phyloP scores from a whole-genome alignment of 2,329 filamentous ascomycete genomes.

The Emericellopsis atlantica region DNA sequence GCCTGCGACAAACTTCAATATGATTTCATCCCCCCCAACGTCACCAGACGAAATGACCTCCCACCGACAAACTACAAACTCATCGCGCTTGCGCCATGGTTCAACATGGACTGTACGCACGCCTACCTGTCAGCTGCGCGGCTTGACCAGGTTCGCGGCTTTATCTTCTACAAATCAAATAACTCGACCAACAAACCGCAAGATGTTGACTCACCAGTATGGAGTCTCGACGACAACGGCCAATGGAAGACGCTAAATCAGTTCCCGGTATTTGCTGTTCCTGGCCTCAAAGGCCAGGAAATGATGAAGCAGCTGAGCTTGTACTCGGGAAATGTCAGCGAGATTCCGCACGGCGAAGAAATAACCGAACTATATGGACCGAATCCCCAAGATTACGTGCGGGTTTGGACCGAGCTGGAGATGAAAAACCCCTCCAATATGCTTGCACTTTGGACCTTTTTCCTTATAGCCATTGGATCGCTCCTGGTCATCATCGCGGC shows the following conservation, averaged over 20 bases:
- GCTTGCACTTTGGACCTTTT: constrained; percentile 72
- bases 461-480: constrained; percentile 57
- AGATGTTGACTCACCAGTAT: constrained; percentile 46
- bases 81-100: constrained; percentile 80
- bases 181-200: constrained; percentile 51
- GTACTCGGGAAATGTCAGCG: constrained; percentile 66
- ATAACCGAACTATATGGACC: constrained; percentile 42
- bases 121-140: constrained; percentile 56
- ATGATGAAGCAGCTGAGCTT: constrained; percentile 60
- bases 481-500: constrained; percentile 53
- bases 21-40: constrained; percentile 60
- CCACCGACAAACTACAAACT: constrained; percentile 57
- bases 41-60: constrained; percentile 59
- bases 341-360: constrained; percentile 43
- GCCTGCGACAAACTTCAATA: constrained; percentile 51
- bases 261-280: constrained; percentile 76
- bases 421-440: constrained; percentile 35
- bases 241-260: constrained; percentile 60
- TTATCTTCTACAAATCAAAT: constrained; percentile 51
- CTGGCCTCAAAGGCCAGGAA: constrained; percentile 49
- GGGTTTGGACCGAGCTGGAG: constrained; percentile 44
- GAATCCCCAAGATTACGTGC: constrained; percentile 44
- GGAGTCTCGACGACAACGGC: constrained; percentile 58
- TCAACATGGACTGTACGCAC: constrained; percentile 57
- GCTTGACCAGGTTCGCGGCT: constrained; percentile 44